phyloP scores from a whole-genome alignment of 179 eudicot species.

The Heliamphora pulchella region DNA sequence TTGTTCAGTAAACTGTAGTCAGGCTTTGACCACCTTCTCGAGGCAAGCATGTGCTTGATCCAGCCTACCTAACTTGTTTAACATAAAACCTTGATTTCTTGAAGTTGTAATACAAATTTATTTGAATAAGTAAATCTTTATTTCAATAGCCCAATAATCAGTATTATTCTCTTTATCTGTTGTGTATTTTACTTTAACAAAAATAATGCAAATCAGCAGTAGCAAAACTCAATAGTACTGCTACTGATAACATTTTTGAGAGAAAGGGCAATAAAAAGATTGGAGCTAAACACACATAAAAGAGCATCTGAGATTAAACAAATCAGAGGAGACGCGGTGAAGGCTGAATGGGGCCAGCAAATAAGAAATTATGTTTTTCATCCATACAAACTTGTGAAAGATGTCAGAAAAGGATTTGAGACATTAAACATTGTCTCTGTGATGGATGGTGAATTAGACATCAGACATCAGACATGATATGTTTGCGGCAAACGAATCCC shows the following conservation, averaged over 20 bases:
- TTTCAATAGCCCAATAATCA: too few species aligned
- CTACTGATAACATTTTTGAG: not conserved
- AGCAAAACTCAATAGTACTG: too few species aligned
- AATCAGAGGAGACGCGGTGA: slow-evolving; percentile 86
- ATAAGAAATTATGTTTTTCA: slow-evolving; percentile 92
- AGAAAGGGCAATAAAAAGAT: not conserved
- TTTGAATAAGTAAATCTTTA: too few species aligned
- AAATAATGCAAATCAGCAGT: too few species aligned
- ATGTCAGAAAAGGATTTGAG: slow-evolving; percentile 72
- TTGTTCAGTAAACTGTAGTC: too few species aligned
- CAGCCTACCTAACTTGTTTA: too few species aligned
- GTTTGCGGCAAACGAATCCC: too few species aligned
- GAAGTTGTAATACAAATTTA: too few species aligned
- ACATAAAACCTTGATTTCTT: too few species aligned
- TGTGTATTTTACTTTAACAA: not conserved
- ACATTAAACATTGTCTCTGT: slow-evolving; percentile 77
- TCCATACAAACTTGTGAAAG: slow-evolving; percentile 97
- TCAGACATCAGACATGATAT: too few species aligned
- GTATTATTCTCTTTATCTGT: not conserved
- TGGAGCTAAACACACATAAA: slow-evolving; percentile 11
- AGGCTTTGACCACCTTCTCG: too few species aligned
- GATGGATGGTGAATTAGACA: slow-evolving; percentile 94
- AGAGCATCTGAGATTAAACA: slow-evolving; percentile 93
- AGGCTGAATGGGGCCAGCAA: slow-evolving; percentile 99
- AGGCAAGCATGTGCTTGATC: too few species aligned